Evolutionary conservation across 345 rosid genomes (phyloP).

Genomic region (Salix exigua): DNA sequence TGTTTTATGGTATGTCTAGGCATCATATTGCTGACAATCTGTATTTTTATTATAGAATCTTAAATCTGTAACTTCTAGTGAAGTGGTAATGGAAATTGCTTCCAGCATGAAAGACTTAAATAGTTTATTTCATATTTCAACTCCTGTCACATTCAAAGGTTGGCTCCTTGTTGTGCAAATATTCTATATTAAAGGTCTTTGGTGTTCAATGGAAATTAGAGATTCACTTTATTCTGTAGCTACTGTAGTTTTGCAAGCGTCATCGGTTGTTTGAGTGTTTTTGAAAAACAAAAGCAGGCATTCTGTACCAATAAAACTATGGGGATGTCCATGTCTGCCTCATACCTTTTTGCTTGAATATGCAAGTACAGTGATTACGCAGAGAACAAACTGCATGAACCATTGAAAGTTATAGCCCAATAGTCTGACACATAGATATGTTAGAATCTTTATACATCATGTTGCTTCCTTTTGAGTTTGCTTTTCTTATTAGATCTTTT

Average conservation of each 20-base stretch:
- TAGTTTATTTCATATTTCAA: constrained; percentile 5
- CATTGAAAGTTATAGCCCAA: constrained; percentile 13
- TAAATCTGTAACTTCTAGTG: neutral
- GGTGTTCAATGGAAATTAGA: constrained; percentile 16
- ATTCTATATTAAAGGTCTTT: constrained; percentile 14
- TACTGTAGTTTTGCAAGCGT: constrained; percentile 7
- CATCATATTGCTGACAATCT: neutral
- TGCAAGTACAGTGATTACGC: constrained; percentile 10
- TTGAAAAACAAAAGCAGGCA: constrained; percentile 3
- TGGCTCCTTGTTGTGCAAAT: constrained; percentile 13
- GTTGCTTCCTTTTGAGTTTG: neutral
- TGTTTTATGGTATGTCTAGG: constrained; percentile 5
- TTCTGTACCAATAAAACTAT: constrained; percentile 3
- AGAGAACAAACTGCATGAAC: constrained; percentile 6
- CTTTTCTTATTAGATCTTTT: constrained; percentile 8
- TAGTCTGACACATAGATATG: constrained; percentile 11
- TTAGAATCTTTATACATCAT: constrained; percentile 8
- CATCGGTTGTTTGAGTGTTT: constrained; percentile 14
- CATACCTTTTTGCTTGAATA: constrained; percentile 16
- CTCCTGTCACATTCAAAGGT: constrained; percentile 15
- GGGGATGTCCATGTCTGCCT: constrained; percentile 12
- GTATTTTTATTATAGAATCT: neutral
- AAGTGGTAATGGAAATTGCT: neutral
- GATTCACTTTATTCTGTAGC: constrained; percentile 15
- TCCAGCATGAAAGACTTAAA: neutral